Evolutionary conservation across 2,329 filamentous ascomycete genomes (phyloP).

Genomic region (Didymella pinodella): DNA sequence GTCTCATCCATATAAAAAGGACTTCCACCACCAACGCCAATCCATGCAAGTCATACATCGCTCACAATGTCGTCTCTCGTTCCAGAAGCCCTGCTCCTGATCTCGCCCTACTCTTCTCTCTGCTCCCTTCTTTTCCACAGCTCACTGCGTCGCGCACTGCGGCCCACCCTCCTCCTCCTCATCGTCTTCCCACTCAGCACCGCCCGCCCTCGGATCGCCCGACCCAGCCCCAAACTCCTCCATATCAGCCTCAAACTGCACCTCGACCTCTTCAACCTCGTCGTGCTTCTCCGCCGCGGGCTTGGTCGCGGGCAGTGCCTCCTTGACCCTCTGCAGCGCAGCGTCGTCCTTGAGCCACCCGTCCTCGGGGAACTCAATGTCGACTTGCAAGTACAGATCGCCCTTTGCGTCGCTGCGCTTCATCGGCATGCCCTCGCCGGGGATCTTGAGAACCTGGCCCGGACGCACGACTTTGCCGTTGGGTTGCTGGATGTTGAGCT

Average conservation of each 20-base stretch:
- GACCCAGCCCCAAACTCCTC: conserved; percentile 82
- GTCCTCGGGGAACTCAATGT: conserved; percentile 87
- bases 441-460: conserved; percentile 82
- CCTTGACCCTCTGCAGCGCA: conserved; percentile 73
- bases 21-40: conserved; percentile 32
- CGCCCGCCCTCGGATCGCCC: conserved; percentile 70
- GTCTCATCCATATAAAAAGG: conserved; percentile 12
- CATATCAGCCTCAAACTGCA: conserved; percentile 81
- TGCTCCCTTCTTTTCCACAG: too few species aligned
- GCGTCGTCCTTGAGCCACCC: conserved; percentile 78
- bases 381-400: conserved; percentile 85
- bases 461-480: conserved; percentile 81
- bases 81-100: too few species aligned
- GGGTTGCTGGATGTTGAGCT: conserved; percentile 74
- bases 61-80: conserved; percentile 22
- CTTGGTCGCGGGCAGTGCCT: conserved; percentile 73
- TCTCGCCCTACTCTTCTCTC: too few species aligned
- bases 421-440: conserved; percentile 91
- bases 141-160: conserved; percentile 77
- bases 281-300: conserved; percentile 67
- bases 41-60: conserved; percentile 31
- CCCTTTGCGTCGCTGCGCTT: conserved; percentile 86
- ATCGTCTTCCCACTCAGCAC: conserved; percentile 75
- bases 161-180: conserved; percentile 67
- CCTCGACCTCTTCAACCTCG: conserved; percentile 84